Evolutionary conservation across 495 filamentous ascomycete species (phyloP), one percentile per base, ranked within the genome.

Genomic region (Hyaloscypha hepaticicola): DNA sequence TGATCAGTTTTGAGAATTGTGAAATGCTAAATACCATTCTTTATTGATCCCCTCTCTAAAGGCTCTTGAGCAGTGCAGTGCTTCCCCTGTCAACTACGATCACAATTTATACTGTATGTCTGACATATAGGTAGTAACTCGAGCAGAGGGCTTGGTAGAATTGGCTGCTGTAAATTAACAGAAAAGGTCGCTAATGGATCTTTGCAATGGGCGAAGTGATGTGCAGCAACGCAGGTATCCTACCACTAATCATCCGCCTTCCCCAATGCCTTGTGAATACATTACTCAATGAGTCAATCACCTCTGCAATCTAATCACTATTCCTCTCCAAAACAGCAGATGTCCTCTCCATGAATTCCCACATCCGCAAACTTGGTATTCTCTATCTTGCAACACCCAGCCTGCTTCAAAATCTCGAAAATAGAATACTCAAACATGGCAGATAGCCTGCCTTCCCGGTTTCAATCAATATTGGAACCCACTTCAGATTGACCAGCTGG

Each of bases 291-390:
- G 64, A 61, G 49, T 77, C 69, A 19, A 85, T 55, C 26, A 73
- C 59, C 9, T 58, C 69, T 2, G 82, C 82, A 59, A 85, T 77
- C 5, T 74, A 68, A 55, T 81, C 73, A 66, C 78, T 87, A 59
- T 87, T 88, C 76, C 79, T 83, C 75, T 88, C 85, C 66, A 87
- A 72, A 85, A 85, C 58, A 82, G 75, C 70, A 87, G 77, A 71
- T 87, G 84, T 11, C 80, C 85, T 88, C 87, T 1, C 87, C 85
- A 33, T 75, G 66, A 27, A 87, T 80, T 41, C 64, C 67, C 9
- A 63, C 22, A n/a, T 82, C 72, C 0, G 66, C 72, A 59, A 87
- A 74, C 55, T 82, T 70, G 55, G 82, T 38, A 60, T 79, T 76
- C 58, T 82, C 71, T 6, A 78, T 75, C 31, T 11, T 52, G 1